A percentile compares a stretch with the other conserved stretches of the same genome.
phyloP scores from a whole-genome alignment of 768 basidiomycete species.

The Phanerochaete carnosa region DNA sequence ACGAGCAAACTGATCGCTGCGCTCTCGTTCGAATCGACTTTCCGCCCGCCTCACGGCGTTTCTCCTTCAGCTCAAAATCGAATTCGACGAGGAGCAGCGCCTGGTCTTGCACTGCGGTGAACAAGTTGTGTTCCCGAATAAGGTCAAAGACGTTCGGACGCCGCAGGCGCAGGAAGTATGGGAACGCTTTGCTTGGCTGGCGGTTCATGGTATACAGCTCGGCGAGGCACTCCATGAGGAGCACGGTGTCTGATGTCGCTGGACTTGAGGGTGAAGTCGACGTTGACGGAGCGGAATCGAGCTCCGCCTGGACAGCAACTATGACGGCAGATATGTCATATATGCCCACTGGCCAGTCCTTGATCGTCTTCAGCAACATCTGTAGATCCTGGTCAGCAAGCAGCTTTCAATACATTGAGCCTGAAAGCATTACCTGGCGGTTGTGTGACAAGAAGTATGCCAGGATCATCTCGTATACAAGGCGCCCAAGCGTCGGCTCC shows the following conservation, averaged over 20 bases:
- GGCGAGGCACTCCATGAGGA: conserved; percentile 92
- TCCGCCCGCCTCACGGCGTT: conserved; percentile 40
- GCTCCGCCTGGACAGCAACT: conserved; percentile 79
- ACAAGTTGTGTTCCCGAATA: conserved; percentile 90
- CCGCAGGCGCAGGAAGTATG: conserved; percentile 83
- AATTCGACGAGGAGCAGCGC: conserved; percentile 91
- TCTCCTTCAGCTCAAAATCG: conserved; percentile 80
- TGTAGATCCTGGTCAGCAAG: conserved; percentile 25
- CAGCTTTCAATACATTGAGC: background rate
- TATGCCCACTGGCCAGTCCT: conserved; percentile 87
- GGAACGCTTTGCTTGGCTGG: conserved; percentile 92
- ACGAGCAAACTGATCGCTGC: conserved; percentile 86
- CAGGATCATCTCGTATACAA: conserved; percentile 95
- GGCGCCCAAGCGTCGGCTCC: conserved; percentile 70
- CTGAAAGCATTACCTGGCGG: conserved; percentile 44
- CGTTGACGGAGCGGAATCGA: conserved; percentile 59
- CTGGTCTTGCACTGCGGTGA: conserved; percentile 93
- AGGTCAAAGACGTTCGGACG: conserved; percentile 91
- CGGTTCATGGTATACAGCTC: conserved; percentile 89
- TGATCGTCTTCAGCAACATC: conserved; percentile 75
- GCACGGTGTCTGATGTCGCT: conserved; percentile 42
- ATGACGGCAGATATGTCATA: conserved; percentile 88
- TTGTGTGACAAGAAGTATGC: conserved; percentile 82
- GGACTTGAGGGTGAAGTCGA: conserved; percentile 45
- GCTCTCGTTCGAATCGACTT: conserved; percentile 47